Evolutionary conservation across 2,329 filamentous ascomycete species (phyloP), one percentile per base, ranked within the genome.

Genomic region (Hawksworthiomyces lignivorus): DNA sequence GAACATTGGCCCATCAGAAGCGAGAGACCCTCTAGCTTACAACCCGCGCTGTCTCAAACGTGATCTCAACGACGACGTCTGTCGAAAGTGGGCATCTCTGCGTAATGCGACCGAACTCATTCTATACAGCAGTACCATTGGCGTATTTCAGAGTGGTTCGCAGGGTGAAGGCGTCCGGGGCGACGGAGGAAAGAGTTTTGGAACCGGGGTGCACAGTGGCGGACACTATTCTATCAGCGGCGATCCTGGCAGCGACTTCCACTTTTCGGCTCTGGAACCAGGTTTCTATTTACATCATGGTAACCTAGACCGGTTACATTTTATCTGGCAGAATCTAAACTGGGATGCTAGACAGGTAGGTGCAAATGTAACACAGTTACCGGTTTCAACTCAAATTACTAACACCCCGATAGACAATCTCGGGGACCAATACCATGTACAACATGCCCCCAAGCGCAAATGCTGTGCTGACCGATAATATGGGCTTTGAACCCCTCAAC

Each of bases 311-410:
- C 58, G 68, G 11, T 56, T 67, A 35, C 69, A 67, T 53, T 70
- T 64, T 53, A 64, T 71, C 48, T 72, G 68, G 67, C 67, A 70
- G 54, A 68, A 66, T 42, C 60, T 67, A 18, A 61, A 70, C 49
- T 61, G 56, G 55, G 54, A 55, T 31, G 54, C 61, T 8, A 26
- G 24, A 26, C 24, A 26, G 12, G 24, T 26, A 26, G 31, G 47
- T 63, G 48, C 57, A 57, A 60, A 61, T 57, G 42, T 3, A 17
- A 17, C 34, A 28, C 8, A 31, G 18, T 24, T 18, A 14, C 34
- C 22, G 9, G n/a, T 17, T 5, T 37, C 20, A 21, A 19, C 19
- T 26, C 21, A 11, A 19, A 10, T 15, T 37, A 15, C n/a, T 19
- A 17, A 37, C 15, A 37, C 35, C 15, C 19, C 29, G 26, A 27